Evolutionary conservation across 768 basidiomycete genomes (phyloP), one percentile per base, ranked within the genome.

Genomic region (Hericium erinaceus): DNA sequence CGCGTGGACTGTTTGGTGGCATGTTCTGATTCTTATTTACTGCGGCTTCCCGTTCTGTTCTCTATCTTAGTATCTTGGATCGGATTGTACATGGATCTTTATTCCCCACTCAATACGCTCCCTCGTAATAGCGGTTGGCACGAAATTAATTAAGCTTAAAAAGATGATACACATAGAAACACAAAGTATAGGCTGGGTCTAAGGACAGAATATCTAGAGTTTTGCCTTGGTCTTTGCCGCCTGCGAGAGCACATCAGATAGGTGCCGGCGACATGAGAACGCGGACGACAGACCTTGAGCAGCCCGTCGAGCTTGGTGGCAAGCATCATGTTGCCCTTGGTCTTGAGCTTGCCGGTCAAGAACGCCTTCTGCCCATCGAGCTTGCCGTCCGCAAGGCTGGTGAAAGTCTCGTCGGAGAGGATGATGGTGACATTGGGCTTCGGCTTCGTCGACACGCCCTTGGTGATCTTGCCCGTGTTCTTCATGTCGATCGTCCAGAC

Each of bases 401-500:
- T 69, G 66, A 93, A 84, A 10, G 84, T 84, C 18, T 88, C 87
- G 70, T 92, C 90, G 37, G 81, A 79, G 63, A 93, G 75, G 55
- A 85, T 76, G 70, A 95, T 80, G 16, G 87, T 86, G 57, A 94
- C 92, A 66, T 95, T 91, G 5, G 89, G 75, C 70, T 93, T 92
- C 57, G 60, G 41, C 48, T 61, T 62, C 5, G 44, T 18, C 9
- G 62, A 60, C 39, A 63, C 64, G 41, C 92, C 92, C 71, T 87
- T 85, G 78, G 83, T 85, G 26, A 94, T 80, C 20, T 77, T 73
- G 11, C 89, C 91, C 13, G 80, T 77, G 74, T 87, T 87, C 81
- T 98, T 97, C 67, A 95, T 66, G 77, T 98, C 95, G 64, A 98
- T 91, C 7, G 92, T 94, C 92, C 92, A 97, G 48, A 78, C 78